Conservation (phyloP, 176 grass and related monocot species). For the Bolboschoenus planiculmis region DNA sequence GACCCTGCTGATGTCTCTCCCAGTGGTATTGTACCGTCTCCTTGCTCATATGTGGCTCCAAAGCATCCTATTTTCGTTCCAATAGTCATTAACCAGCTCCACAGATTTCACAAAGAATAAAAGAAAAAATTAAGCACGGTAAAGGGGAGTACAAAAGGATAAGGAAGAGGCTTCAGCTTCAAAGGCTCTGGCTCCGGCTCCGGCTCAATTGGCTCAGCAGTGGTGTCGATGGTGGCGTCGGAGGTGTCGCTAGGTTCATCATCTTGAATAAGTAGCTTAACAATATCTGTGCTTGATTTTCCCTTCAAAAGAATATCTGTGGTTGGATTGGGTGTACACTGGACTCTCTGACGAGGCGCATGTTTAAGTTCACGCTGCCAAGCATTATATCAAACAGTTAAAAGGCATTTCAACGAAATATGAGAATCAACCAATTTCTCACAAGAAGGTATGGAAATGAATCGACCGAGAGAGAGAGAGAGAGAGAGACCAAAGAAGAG, state of each 20-base stretch:
- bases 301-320: neutral
- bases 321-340: neutral
- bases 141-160: constrained; percentile 5
- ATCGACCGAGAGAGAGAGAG: neutral
- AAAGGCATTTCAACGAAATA: neutral
- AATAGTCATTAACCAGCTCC: neutral
- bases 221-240: neutral
- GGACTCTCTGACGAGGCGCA: neutral
- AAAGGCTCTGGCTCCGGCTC: neutral
- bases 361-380: neutral
- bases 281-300: neutral
- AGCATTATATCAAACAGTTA: constrained; percentile 13
- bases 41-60: constrained; percentile 81
- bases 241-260: neutral
- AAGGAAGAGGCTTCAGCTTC: constrained; percentile 8
- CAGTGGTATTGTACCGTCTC: constrained; percentile 69
- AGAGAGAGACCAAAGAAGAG: constrained; percentile 7
- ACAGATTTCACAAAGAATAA: neutral
- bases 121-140: neutral
- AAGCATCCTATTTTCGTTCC: constrained; percentile 37
- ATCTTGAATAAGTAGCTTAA: neutral
- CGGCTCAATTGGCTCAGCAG: neutral
- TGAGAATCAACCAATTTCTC: neutral
- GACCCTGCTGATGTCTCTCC: constrained; percentile 48
- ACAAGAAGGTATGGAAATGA: neutral